phyloP scores from a whole-genome alignment of 176 grass and related monocot genomes.

The Cocos nucifera region DNA sequence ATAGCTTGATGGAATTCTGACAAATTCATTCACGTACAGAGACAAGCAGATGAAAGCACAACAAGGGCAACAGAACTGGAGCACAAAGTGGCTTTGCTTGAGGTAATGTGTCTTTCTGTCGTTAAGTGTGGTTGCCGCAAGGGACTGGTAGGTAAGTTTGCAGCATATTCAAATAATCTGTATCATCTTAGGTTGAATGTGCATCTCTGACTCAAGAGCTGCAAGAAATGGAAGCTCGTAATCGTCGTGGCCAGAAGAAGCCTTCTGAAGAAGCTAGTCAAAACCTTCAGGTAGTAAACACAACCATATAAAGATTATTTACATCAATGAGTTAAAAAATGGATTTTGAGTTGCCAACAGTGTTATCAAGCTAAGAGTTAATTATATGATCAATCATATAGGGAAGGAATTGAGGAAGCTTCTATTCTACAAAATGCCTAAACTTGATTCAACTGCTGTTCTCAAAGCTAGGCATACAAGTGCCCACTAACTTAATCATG shows the following conservation, averaged over 20 bases:
- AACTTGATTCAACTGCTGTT: constrained; percentile 1
- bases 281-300: constrained; percentile 64
- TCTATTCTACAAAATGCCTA: background rate
- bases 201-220: constrained; percentile 81
- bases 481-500: no score
- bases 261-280: constrained; percentile 97
- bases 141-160: no score
- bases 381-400: no score
- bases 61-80: constrained; percentile 81
- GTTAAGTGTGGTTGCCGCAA: constrained; percentile 4
- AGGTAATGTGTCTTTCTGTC: constrained; percentile 32
- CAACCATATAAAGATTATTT: background rate
- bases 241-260: constrained; percentile 79
- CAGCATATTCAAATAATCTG: background rate
- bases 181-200: constrained; percentile 67
- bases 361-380: no score
- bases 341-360: no score
- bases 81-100: constrained; percentile 92
- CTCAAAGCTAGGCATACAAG: no score
- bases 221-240: constrained; percentile 79
- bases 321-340: no score
- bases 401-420: background rate
- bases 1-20: constrained; percentile 13
- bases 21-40: constrained; percentile 38
- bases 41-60: constrained; percentile 93